phyloP scores from a whole-genome alignment of 139 green algal species.

The Auxenochlorella pyrenoidosa region DNA sequence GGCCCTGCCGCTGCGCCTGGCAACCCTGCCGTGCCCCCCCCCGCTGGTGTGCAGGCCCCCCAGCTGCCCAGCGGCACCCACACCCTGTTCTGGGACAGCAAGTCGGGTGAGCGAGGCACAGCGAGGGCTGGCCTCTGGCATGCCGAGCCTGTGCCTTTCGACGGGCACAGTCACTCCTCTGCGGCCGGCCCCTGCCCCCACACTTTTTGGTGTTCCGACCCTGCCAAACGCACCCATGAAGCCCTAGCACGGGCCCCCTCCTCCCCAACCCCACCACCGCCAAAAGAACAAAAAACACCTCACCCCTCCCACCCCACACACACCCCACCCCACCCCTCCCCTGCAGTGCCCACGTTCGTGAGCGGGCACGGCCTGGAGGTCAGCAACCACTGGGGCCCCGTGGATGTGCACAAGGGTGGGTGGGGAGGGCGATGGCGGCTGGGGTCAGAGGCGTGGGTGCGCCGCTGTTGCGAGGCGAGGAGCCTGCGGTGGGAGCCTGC shows the following conservation, averaged over 20 bases:
- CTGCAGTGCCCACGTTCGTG: slow-evolving; percentile 42
- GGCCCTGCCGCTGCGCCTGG: neutral
- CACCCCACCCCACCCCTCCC: neutral
- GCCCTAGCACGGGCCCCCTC: too few relatives aligned
- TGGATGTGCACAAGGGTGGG: slow-evolving; percentile 45
- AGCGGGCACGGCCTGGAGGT: slow-evolving; percentile 56
- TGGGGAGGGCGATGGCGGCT: neutral
- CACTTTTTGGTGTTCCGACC: too few relatives aligned
- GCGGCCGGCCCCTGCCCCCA: too few relatives aligned
- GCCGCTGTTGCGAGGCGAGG: too few relatives aligned
- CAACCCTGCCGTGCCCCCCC: neutral
- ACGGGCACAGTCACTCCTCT: too few relatives aligned
- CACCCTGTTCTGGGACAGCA: slow-evolving; percentile 55
- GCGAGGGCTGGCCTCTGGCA: neutral
- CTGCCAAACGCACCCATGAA: too few relatives aligned
- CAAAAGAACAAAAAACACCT: too few relatives aligned
- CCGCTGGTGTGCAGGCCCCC: slow-evolving; percentile 44
- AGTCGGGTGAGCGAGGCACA: slow-evolving; percentile 17
- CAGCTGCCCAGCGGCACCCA: slow-evolving; percentile 43
- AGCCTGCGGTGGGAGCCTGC: too few relatives aligned
- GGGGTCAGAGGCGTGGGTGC: too few relatives aligned
- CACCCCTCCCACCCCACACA: neutral
- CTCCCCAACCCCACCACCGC: too few relatives aligned
- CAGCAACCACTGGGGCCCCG: slow-evolving; percentile 62
- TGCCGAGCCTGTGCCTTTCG: too few relatives aligned